phyloP scores from a whole-genome alignment of 345 rosid species.

The Gossypium raimondii region DNA sequence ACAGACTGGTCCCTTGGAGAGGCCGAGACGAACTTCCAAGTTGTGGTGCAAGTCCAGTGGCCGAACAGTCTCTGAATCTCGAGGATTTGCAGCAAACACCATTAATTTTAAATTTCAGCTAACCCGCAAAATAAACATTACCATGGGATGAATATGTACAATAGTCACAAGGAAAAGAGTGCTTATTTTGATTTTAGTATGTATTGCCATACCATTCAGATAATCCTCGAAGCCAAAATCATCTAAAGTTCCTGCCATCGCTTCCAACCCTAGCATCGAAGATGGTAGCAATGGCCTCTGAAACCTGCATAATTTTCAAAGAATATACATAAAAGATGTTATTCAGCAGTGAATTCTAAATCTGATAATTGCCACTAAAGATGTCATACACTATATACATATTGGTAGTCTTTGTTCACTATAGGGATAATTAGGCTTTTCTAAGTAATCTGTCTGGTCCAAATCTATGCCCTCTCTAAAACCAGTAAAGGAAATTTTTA shows the following conservation, averaged over 20 bases:
- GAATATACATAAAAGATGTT: neutral
- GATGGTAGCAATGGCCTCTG: constrained; percentile 81
- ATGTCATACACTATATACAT: neutral
- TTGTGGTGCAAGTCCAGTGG: constrained; percentile 75
- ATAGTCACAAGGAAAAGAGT: neutral
- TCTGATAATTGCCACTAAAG: neutral
- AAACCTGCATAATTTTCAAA: constrained; percentile 19
- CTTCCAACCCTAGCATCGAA: constrained; percentile 92
- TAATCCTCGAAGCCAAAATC: constrained; percentile 89
- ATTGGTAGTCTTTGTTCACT: neutral
- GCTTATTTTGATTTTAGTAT: neutral
- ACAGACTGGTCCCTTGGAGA: constrained; percentile 68
- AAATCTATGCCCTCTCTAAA: neutral
- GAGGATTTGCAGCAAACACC: constrained; percentile 54
- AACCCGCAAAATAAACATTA: neutral
- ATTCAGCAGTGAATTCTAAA: neutral
- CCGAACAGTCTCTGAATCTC: constrained; percentile 64
- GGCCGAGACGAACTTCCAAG: constrained; percentile 78
- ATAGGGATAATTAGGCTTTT: neutral
- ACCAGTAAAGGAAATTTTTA: too few species aligned
- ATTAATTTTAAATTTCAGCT: neutral
- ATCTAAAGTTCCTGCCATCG: constrained; percentile 69
- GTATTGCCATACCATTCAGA: constrained; percentile 57
- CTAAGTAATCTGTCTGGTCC: neutral
- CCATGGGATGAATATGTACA: neutral